Base-by-base conservation (phyloP, 2,329 filamentous ascomycete species). In the Orbilia blumenaviensis region DNA sequence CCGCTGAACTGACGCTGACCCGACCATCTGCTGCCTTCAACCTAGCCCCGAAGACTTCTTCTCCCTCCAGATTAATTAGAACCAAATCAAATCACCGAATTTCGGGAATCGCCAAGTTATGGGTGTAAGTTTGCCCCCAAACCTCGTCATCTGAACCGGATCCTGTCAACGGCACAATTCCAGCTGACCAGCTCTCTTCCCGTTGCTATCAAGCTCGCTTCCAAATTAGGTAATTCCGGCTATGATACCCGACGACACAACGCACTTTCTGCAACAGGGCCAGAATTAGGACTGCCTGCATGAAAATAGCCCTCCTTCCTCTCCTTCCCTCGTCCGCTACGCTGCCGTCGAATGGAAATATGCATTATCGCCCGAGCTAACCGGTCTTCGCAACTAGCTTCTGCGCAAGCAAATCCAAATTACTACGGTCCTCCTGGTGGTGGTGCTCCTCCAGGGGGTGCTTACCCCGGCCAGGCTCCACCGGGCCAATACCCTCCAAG, bases 201-300 rank as follows among this genome's bases (percentile, higher is more conserved):
- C 41, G 46, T 12, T 27, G 42, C 25, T 36, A n/a, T 48, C 64
- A 41, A 76, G 72, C 72, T 76, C 63, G 72, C 72, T 76, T 76
- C 72, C 72, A 76, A 76, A 76, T 68, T 76, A 76, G 72, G 72
- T 76, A 76, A 76, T 61, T 60, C 41, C 46, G 36, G 62, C 42
- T 66, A 38, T 62, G 71, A 58, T 68, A 41, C 64, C 34, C 52
- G 52, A 46, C 48, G 23, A 27, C 58, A 25, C 72, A 69, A 76
- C 72, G 64, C 71, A 68, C 18, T 68, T 58, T 48, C 54, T 66
- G 44, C 71, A 76, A 69, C 72, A 64, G 36, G n/a, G n/a, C 32
- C 12, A 14, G 29, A 9, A 29, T 10, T 50, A n/a, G 46, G 21
- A 29, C 50, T 10, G 10, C n/a, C 60, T 44, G 12, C 29, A 50